Percentiles rank a stretch among this genome's conserved stretches.
Conservation (phyloP, 23 red algal genomes). For the Gracilaria domingensis region DNA sequence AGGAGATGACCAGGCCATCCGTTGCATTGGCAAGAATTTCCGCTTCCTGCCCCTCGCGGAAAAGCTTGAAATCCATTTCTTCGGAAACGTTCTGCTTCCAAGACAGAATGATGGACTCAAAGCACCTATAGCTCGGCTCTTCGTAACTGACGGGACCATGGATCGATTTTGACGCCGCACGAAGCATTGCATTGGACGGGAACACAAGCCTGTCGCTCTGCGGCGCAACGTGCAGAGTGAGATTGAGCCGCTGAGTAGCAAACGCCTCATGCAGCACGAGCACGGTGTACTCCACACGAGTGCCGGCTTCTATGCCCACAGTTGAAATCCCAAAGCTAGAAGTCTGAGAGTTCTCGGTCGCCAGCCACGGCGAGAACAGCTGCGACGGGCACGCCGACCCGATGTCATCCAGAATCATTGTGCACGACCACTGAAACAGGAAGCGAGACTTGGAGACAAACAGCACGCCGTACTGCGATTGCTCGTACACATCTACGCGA, state of each 20-base stretch:
- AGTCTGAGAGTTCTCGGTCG: not conserved
- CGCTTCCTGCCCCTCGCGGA: not conserved
- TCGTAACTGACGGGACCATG: not conserved
- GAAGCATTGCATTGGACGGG: slow-evolving; percentile 10
- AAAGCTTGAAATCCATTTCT: slow-evolving; percentile 5
- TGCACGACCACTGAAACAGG: slow-evolving; percentile 9
- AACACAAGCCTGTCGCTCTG: not conserved
- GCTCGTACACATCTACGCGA: slow-evolving; percentile 16
- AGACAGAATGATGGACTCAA: slow-evolving; percentile 7
- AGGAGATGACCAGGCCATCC: not conserved
- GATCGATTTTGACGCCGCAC: not conserved
- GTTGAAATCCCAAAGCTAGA: slow-evolving; percentile 30
- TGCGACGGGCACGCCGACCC: not conserved
- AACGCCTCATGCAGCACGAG: not conserved
- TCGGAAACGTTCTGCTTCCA: not conserved
- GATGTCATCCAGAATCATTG: not conserved
- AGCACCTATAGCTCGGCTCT: not conserved
- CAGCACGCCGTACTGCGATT: slow-evolving; percentile 6
- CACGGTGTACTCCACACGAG: slow-evolving; percentile 10
- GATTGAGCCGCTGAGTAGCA: not conserved
- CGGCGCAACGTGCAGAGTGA: not conserved
- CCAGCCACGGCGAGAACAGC: slow-evolving; percentile 34
- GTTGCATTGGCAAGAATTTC: not conserved
- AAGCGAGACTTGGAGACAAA: not conserved
- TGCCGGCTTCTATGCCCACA: slow-evolving; percentile 15